A percentile compares a stretch with the other conserved stretches of the same genome.
Conservation (phyloP, 1,284 basidiomycete genomes). For the Irpex sp. region DNA sequence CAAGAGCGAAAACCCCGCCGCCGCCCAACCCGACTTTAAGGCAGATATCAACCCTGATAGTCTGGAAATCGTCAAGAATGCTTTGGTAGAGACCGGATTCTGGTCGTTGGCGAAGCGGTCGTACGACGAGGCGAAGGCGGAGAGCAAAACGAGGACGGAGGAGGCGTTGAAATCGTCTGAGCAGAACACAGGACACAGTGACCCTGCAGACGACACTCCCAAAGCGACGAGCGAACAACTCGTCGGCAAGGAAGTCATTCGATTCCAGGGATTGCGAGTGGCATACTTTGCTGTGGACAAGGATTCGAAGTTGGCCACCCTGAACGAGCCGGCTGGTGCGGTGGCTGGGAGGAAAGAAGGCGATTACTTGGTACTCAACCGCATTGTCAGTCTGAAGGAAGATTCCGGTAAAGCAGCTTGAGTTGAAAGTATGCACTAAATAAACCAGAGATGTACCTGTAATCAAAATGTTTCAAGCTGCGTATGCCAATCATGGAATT, state of each 20-base stretch:
- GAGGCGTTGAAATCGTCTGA: conserved; percentile 52
- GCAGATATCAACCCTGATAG: conserved; percentile 79
- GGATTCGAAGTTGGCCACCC: conserved; percentile 65
- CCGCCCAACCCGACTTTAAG: conserved; percentile 63
- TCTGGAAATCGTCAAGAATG: conserved; percentile 75
- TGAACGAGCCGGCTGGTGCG: conserved; percentile 52
- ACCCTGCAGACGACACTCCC: conserved; percentile 49
- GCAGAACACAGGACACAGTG: conserved; percentile 20
- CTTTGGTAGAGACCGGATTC: conserved; percentile 89
- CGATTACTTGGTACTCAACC: conserved; percentile 85
- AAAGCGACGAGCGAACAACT: conserved; percentile 78
- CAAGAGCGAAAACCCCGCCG: conserved; percentile 89
- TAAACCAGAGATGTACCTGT: neutral
- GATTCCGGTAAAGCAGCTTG: conserved; percentile 77
- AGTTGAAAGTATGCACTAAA: neutral
- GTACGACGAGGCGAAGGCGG: conserved; percentile 62
- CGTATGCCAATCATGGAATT: too few relatives aligned
- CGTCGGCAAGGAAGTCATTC: conserved; percentile 88
- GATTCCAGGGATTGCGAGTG: conserved; percentile 96
- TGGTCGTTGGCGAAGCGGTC: conserved; percentile 78
- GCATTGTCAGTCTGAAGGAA: conserved; percentile 95
- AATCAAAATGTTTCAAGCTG: neutral
- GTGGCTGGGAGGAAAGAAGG: conserved; percentile 50
- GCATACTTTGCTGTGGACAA: conserved; percentile 96
- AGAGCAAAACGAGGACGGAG: conserved; percentile 65